Evolutionary conservation across 768 basidiomycete species (phyloP).

Genomic region (Collybia sordida): DNA sequence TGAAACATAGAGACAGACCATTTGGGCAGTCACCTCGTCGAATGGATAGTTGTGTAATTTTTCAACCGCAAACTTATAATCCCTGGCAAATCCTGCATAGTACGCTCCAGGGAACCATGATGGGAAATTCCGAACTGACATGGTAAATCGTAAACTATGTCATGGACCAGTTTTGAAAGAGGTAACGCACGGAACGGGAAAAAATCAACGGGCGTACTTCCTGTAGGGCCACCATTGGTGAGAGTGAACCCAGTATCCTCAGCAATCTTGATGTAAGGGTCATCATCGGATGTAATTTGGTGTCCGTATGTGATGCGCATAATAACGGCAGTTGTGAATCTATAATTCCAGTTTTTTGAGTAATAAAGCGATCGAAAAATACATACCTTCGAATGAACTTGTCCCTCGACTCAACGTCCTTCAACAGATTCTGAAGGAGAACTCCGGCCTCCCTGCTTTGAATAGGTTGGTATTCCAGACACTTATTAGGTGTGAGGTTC

Average conservation of each 20-base stretch:
- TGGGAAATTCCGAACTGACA: conserved; percentile 19
- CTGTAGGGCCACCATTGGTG: conserved; percentile 12
- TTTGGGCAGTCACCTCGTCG: conserved; percentile 10
- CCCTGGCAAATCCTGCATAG: conserved; percentile 13
- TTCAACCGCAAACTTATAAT: conserved; percentile 1
- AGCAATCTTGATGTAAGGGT: conserved; percentile 14
- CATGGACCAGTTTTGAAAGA: conserved; percentile 13
- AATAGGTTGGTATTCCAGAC: too few species aligned
- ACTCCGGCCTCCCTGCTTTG: too few species aligned
- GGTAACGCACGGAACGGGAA: too few species aligned
- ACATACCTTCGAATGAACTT: too few species aligned
- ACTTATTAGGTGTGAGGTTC: conserved; percentile 11
- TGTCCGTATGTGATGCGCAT: conserved; percentile 19
- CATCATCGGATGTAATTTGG: conserved; percentile 11
- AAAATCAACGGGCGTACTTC: conserved; percentile 14
- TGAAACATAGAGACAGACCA: conserved; percentile 7
- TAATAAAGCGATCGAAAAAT: conserved; percentile 9
- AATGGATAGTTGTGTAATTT: conserved; percentile 17
- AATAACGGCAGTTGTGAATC: conserved; percentile 14
- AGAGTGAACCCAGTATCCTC: conserved; percentile 18
- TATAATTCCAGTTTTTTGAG: not conserved
- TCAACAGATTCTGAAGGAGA: too few species aligned
- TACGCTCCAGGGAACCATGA: conserved; percentile 23
- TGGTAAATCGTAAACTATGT: not conserved
- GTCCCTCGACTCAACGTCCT: too few species aligned